Evolutionary conservation across 2,329 filamentous ascomycete species (phyloP), one percentile per base, ranked within the genome.

Genomic region (Epichloe uncinata): DNA sequence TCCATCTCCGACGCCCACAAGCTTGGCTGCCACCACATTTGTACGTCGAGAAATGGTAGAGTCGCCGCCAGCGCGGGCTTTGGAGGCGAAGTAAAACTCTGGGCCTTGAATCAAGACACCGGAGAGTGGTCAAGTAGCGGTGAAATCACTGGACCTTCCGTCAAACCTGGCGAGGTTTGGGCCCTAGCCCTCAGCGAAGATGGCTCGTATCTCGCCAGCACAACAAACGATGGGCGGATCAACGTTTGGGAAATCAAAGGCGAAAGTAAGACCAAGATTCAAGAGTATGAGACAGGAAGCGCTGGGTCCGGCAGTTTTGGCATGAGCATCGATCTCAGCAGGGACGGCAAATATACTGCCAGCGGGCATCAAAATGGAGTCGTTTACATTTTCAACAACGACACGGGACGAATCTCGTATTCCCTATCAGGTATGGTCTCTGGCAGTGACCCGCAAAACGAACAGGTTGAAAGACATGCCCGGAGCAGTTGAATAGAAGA

Each of bases 381-480:
- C 12, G 79, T 97, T 54, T 96, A 96, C 69, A 81, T 98, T 54
- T 98, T 97, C 74, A 90, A 89, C 71, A 97, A 95, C 60, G 84
- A 89, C 57, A 88, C 85, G 0, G 87, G 87, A 3, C 80, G 87
- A 49, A 79, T 98, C 58, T 74, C 87, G 12, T 91, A 95, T 66
- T 93, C 88, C 7, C 73, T 98, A 22, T 83, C 87, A 49, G 84
- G 86, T 86, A 70, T 53, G 38, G 15, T 8, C 33, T 26, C 4
- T 33, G 16, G 26, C 26, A 3, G 18, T 16, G 15, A 7, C 16
- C 37, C 37, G 15, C 16, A 40, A 42, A 5, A 16, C 22, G 38
- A 16, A 12, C 26, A 43, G 4, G 42, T 34, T 12, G 13, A 3
- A 34, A 41, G 35, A 45, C 37, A 43, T 30, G 6, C 26, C 26